Evolutionary conservation across 1,139 yeast genomes (phyloP).

Genomic region (Blastobotrys niveus): DNA sequence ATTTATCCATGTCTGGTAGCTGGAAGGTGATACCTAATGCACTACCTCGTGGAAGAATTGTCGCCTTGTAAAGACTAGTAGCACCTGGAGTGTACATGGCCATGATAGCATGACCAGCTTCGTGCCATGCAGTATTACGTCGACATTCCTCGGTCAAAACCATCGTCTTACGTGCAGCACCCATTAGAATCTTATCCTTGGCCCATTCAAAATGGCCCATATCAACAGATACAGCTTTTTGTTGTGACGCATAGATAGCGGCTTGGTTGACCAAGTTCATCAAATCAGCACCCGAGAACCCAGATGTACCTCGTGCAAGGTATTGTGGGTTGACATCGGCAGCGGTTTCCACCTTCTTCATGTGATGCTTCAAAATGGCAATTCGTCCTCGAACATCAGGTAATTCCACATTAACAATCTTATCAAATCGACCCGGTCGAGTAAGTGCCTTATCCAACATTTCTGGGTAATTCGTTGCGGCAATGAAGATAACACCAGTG

Average conservation of each 20-base stretch:
- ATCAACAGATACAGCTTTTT: slow-evolving; percentile 82
- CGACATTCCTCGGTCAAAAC: slow-evolving; percentile 93
- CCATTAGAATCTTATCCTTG: slow-evolving; percentile 93
- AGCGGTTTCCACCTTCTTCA: slow-evolving; percentile 83
- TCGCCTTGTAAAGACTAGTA: slow-evolving; percentile 91
- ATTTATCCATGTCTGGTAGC: slow-evolving; percentile 97
- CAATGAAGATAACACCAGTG: slow-evolving; percentile 89
- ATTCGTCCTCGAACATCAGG: slow-evolving; percentile 98
- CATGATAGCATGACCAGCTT: slow-evolving; percentile 98
- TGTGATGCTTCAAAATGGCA: slow-evolving; percentile 85
- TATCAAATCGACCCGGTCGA: slow-evolving; percentile 97
- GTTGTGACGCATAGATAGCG: slow-evolving; percentile 92
- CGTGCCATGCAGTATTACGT: slow-evolving; percentile 93
- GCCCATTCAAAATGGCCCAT: slow-evolving; percentile 98
- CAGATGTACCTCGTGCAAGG: slow-evolving; percentile 96
- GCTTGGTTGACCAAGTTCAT: slow-evolving; percentile 97
- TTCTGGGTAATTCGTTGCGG: slow-evolving; percentile 98
- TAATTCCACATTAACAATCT: slow-evolving; percentile 87
- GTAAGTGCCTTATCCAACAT: slow-evolving; percentile 93
- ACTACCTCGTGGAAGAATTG: slow-evolving; percentile 92
- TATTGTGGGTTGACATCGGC: slow-evolving; percentile 80
- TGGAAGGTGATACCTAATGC: slow-evolving; percentile 97
- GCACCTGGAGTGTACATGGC: slow-evolving; percentile 96
- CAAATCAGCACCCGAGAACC: slow-evolving; percentile 93
- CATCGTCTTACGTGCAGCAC: slow-evolving; percentile 97